phyloP scores from a whole-genome alignment of 139 green algal species.

The Ettlia oleoabundans region DNA sequence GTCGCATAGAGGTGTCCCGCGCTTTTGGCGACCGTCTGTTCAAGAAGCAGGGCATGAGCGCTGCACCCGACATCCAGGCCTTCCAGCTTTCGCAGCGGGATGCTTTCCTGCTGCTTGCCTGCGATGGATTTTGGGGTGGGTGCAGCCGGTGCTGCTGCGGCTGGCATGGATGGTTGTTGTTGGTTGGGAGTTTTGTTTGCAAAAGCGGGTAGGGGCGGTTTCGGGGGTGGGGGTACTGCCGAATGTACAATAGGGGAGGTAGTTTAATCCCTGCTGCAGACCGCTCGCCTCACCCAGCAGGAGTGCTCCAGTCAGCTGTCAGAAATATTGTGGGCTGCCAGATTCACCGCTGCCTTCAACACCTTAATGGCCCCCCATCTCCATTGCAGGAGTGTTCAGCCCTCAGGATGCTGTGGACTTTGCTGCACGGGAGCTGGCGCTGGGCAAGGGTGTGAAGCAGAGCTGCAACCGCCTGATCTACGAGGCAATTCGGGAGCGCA shows the following conservation, averaged over 20 bases:
- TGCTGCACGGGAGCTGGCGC: slow-evolving; percentile 33
- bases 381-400: slow-evolving; percentile 49
- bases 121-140: slow-evolving; percentile 72
- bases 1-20: slow-evolving; percentile 70
- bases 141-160: not conserved
- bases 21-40: slow-evolving; percentile 64
- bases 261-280: too few relatives aligned
- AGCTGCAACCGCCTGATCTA: slow-evolving; percentile 67
- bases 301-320: too few relatives aligned
- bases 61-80: slow-evolving; percentile 37
- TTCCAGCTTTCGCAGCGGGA: slow-evolving; percentile 58
- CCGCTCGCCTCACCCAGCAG: too few relatives aligned
- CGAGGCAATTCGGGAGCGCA: slow-evolving; percentile 56
- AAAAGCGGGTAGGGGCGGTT: too few relatives aligned
- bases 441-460: slow-evolving; percentile 44
- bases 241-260: too few relatives aligned
- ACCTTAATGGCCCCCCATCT: too few relatives aligned
- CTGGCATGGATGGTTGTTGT: not conserved
- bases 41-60: slow-evolving; percentile 57
- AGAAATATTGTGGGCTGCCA: too few relatives aligned
- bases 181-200: too few relatives aligned
- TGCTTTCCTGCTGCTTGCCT: slow-evolving; percentile 66
- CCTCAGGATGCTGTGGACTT: slow-evolving; percentile 58
- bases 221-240: too few relatives aligned
- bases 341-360: not conserved